Conservation (phyloP, 306 rosid species). For the Rosa rugosa region DNA sequence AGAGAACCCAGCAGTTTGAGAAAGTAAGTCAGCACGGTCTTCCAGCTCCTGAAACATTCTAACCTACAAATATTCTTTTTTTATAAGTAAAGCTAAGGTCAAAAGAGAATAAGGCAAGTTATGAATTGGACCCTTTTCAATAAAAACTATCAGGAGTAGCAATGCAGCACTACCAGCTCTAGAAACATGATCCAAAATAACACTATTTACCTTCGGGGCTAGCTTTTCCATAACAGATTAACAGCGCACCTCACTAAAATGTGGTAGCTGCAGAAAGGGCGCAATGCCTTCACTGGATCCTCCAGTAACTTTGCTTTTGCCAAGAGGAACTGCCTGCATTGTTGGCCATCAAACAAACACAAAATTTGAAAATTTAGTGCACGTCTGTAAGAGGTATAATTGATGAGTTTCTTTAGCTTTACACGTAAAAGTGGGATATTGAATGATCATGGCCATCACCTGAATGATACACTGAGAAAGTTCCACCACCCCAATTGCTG, state of each 20-base stretch:
- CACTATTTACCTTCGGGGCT: constrained; percentile 69
- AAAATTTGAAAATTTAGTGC: background rate
- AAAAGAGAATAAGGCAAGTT: no score
- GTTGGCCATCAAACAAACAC: background rate
- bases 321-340: constrained; percentile 89
- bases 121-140: no score
- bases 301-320: constrained; percentile 78
- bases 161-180: background rate
- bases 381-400: no score
- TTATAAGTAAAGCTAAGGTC: no score
- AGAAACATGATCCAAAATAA: background rate
- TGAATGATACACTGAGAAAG: constrained; percentile 95
- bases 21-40: constrained; percentile 84
- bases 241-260: constrained; percentile 66
- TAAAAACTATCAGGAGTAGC: background rate
- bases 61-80: constrained; percentile 67
- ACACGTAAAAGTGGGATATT: background rate
- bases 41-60: constrained; percentile 84
- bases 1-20: constrained; percentile 71
- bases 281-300: constrained; percentile 94
- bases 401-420: no score
- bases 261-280: constrained; percentile 94
- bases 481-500: constrained; percentile 91
- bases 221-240: constrained; percentile 81
- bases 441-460: constrained; percentile 39